phyloP scores from a whole-genome alignment of 805 yeast species.

The Candida verbasci region DNA sequence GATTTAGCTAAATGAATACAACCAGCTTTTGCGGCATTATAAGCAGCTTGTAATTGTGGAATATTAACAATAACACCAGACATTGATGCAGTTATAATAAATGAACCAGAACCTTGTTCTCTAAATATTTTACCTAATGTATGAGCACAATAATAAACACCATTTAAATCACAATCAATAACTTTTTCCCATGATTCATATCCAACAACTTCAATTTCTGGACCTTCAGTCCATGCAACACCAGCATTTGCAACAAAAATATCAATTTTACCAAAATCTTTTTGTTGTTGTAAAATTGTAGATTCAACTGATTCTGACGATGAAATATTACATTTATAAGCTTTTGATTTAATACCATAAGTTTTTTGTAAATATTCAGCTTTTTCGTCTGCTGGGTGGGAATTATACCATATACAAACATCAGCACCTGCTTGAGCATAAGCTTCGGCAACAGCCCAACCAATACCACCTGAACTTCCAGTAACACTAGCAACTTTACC shows the following conservation, averaged over 20 bases:
- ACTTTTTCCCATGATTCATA: slow-evolving; percentile 30
- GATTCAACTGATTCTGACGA: slow-evolving; percentile 46
- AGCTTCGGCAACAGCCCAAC: slow-evolving; percentile 76
- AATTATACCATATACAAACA: slow-evolving; percentile 48
- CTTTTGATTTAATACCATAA: slow-evolving; percentile 59
- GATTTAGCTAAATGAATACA: slow-evolving; percentile 39
- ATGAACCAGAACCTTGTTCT: slow-evolving; percentile 38
- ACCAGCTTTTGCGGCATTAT: slow-evolving; percentile 46
- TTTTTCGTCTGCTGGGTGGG: slow-evolving; percentile 54
- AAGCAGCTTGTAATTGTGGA: slow-evolving; percentile 44
- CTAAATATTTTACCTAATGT: slow-evolving; percentile 35
- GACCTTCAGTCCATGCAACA: slow-evolving; percentile 72
- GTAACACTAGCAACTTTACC: slow-evolving; percentile 82
- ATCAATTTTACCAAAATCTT: slow-evolving; percentile 78
- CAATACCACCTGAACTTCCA: slow-evolving; percentile 85
- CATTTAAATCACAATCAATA: slow-evolving; percentile 37
- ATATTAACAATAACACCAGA: slow-evolving; percentile 45
- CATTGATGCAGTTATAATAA: slow-evolving; percentile 43
- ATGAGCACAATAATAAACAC: slow-evolving; percentile 42
- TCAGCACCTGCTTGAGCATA: slow-evolving; percentile 87
- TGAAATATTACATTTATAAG: slow-evolving; percentile 59
- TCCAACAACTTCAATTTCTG: slow-evolving; percentile 33
- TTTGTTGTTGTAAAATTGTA: slow-evolving; percentile 46
- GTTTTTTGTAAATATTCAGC: slow-evolving; percentile 52
- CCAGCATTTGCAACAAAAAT: slow-evolving; percentile 90